Base-by-base conservation (phyloP, 2,329 filamentous ascomycete genomes). In the Xylaria hypoxylon region DNA sequence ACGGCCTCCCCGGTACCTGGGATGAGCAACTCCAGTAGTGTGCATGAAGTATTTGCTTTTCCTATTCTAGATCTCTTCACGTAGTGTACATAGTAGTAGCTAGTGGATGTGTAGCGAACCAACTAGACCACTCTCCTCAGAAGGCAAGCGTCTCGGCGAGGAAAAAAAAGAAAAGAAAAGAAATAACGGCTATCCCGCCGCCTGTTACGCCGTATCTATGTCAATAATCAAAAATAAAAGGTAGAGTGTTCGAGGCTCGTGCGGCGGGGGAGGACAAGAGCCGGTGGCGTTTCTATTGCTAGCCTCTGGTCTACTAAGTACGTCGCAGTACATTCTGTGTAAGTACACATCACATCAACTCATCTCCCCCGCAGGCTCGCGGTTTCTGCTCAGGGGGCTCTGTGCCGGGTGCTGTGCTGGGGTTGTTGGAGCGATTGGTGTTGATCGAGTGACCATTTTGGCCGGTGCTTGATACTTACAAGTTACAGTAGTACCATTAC, bases 391-490 rank as follows among this genome's bases (percentile, higher is more conserved):
- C 40, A 19, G 40, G 40, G 44, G 45, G 17, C 24, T 24, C 33
- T 28, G 3, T 8, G 31, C 10, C 10, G 31, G 31, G 31, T 38
- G n/a, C 35, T 22, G 28, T 13, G 31, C 40, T 24, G 33, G 17
- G 24, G 31, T 45, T 22, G 48, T 33, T 19, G 22, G 22, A 28
- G 26, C 26, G 35, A 17, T 58, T 42, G 31, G 53, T 24, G 52
- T 57, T 31, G 56, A 59, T 62, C 57, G 22, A 59, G 48, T 38
- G 40, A 56, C 57, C 26, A 24, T 67, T 67, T 40, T 42, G 64
- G 61, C 64, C 65, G 60, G 57, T 68, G 60, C 57, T 55, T 28
- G 24, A n/a, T n/a, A n/a, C n/a, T n/a, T n/a, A n/a, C n/a, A n/a
- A n/a, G n/a, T n/a, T n/a, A n/a, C n/a, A n/a, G n/a, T n/a, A n/a